phyloP scores from a whole-genome alignment of 768 basidiomycete species.

The Amanita subjunquillea region DNA sequence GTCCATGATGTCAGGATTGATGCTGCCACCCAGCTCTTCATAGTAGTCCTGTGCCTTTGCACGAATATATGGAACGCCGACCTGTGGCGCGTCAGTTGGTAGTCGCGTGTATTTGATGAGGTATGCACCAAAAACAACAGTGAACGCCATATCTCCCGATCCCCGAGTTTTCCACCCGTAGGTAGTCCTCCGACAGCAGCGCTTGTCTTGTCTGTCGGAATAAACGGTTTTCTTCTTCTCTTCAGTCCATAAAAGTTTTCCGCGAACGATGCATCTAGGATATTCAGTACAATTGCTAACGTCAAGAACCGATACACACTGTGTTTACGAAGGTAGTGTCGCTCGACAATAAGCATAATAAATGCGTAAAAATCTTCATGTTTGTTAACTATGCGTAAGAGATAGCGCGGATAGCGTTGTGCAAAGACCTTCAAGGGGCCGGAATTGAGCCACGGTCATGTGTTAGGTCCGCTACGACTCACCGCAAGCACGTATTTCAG shows the following conservation, averaged over 20 bases:
- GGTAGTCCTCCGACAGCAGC: constrained; percentile 61
- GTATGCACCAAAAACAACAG: constrained; percentile 66
- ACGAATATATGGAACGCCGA: constrained; percentile 82
- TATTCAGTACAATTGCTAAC: not conserved
- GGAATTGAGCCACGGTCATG: not conserved
- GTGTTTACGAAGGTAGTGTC: constrained; percentile 80
- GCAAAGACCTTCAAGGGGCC: constrained; percentile 68
- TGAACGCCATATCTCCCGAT: constrained; percentile 63
- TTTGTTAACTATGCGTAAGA: constrained; percentile 81
- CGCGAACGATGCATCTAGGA: constrained; percentile 80
- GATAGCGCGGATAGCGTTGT: constrained; percentile 87
- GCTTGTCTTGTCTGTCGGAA: constrained; percentile 56
- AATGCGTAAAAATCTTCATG: constrained; percentile 95
- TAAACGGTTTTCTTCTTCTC: constrained; percentile 59
- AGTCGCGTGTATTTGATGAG: not conserved
- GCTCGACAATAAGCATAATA: constrained; percentile 84
- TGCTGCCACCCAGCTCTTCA: constrained; percentile 80
- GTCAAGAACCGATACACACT: constrained; percentile 29
- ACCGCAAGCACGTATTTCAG: constrained; percentile 91
- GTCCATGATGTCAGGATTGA: constrained; percentile 49
- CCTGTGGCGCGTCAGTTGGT: constrained; percentile 28
- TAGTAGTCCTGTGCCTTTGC: constrained; percentile 87
- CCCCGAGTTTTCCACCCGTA: constrained; percentile 53
- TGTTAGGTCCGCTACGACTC: constrained; percentile 17
- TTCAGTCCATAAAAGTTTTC: constrained; percentile 96